A percentile compares a stretch with the other conserved stretches of the same genome.
Conservation (phyloP, 1,139 yeast species). For the Candida sanyaensis region DNA sequence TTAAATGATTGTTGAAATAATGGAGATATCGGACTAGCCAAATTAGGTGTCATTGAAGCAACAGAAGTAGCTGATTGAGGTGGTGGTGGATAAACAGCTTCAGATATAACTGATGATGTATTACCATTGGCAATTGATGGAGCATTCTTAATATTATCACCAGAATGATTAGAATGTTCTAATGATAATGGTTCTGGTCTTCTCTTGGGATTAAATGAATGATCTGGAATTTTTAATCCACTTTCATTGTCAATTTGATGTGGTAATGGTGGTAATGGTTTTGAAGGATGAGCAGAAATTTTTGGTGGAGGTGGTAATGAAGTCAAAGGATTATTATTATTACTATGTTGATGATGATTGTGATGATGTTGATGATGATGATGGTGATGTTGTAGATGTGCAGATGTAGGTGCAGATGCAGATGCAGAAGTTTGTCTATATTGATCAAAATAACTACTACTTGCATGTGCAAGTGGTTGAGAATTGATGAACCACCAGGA, state of each 20-base stretch:
- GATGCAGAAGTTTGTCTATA: not conserved
- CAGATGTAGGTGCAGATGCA: no score
- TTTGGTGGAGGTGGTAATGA: slow-evolving; percentile 11
- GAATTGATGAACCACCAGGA: slow-evolving; percentile 1
- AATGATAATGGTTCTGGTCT: slow-evolving; percentile 46
- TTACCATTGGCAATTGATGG: slow-evolving; percentile 9
- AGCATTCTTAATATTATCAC: slow-evolving; percentile 20
- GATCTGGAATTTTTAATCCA: slow-evolving; percentile 26
- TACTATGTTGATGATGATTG: not conserved
- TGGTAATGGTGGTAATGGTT: slow-evolving; percentile 15
- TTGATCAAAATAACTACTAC: slow-evolving; percentile 2
- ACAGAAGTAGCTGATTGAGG: slow-evolving; percentile 17
- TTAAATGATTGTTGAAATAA: slow-evolving; percentile 41
- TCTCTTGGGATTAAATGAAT: slow-evolving; percentile 40
- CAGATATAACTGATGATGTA: slow-evolving; percentile 5
- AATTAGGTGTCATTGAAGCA: slow-evolving; percentile 31
- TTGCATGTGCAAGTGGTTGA: not conserved
- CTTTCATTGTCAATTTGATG: slow-evolving; percentile 11
- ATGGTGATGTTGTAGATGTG: not conserved
- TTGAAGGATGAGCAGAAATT: slow-evolving; percentile 10
- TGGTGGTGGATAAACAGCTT: slow-evolving; percentile 12
- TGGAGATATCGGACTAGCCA: slow-evolving; percentile 45
- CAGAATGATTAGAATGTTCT: slow-evolving; percentile 33
- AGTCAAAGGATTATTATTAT: not conserved
- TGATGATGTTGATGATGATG: slow-evolving; percentile 7